phyloP scores from a whole-genome alignment of 225 moss, liverwort and hornwort genomes.

The Physcomitrellopsis africana region DNA sequence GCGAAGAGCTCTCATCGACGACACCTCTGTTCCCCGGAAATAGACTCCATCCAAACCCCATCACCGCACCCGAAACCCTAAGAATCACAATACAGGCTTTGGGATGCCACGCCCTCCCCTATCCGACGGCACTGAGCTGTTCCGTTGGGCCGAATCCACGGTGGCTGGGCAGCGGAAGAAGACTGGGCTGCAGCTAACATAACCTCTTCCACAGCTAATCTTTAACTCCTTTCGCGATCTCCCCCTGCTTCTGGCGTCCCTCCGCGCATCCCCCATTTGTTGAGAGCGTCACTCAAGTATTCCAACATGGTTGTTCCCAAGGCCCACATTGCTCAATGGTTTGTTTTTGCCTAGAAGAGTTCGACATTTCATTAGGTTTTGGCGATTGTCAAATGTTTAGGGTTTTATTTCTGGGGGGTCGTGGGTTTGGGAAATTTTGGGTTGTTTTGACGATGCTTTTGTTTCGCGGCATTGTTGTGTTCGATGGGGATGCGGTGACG shows the following conservation, averaged over 20 bases:
- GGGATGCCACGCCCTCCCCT: accelerated
- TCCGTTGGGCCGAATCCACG: not conserved
- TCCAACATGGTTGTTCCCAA: conserved; percentile 35
- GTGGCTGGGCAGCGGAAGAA: not conserved
- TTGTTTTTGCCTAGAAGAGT: no score
- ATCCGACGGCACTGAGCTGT: conserved; percentile 3
- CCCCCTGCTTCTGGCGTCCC: not conserved
- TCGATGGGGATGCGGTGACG: not conserved
- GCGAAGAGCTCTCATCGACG: no score
- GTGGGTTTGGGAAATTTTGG: not conserved
- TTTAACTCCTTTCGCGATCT: conserved; percentile 13
- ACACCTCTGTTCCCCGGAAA: not conserved
- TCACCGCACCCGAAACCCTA: conserved; percentile 21
- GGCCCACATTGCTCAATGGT: no score
- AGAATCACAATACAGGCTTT: not conserved
- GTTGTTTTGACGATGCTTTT: not conserved
- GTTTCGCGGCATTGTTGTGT: not conserved
- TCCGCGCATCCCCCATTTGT: not conserved
- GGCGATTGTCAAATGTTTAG: not conserved
- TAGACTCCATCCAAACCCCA: not conserved
- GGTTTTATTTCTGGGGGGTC: not conserved
- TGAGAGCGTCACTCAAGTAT: conserved; percentile 21
- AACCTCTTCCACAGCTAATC: accelerated
- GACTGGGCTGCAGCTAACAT: conserved; percentile 10
- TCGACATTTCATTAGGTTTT: not conserved